Base-by-base conservation (phyloP, 2,329 filamentous ascomycete genomes). In the Venturia oleaginea region DNA sequence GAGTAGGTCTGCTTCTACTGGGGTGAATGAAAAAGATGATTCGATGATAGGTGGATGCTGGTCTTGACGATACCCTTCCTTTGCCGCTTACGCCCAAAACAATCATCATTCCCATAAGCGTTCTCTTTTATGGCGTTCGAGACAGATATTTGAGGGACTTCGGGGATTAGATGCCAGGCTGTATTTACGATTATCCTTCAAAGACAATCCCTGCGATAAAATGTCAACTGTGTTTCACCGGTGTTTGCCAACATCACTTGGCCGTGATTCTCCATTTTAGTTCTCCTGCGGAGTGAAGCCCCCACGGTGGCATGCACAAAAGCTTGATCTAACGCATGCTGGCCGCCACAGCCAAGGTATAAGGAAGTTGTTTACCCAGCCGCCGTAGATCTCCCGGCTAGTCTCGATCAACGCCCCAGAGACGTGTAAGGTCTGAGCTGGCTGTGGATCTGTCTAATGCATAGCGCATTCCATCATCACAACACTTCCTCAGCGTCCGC, bases 391-490 rank as follows among this genome's bases (percentile, higher is more conserved):
- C 30, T 57, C 51, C 30, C 30, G 51, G 27, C 15, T n/a, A 57
- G n/a, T 32, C 51, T 34, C 27, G 27, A 57, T n/a, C 11, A 19
- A 34, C 27, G 24, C 15, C 15, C 27, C 5, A 34, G 27, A 57
- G 51, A 57, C n/a, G 48, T 32, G 48, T 32, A n/a, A 30, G n/a
- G 51, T 34, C 34, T 57, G 51, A 57, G 27, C 51, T 57, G n/a
- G 51, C 8, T 34, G 51, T 34, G 30, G 30, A 11, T 57, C 51
- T n/a, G 15, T 57, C 51, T n/a, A 34, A 34, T 17, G n/a, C 24
- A 30, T 34, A 34, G 51, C 30, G 34, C 19, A 34, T 34, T n/a
- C 5, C 19, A 34, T 34, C 11, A 57, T 32, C 24, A n/a, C 5
- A n/a, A 1, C 19, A 57, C 51, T 11, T n/a, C 11, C n/a, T 34